Evolutionary conservation across 352 stramenopile genomes (phyloP).

Genomic region (Phytophthora crassamura): DNA sequence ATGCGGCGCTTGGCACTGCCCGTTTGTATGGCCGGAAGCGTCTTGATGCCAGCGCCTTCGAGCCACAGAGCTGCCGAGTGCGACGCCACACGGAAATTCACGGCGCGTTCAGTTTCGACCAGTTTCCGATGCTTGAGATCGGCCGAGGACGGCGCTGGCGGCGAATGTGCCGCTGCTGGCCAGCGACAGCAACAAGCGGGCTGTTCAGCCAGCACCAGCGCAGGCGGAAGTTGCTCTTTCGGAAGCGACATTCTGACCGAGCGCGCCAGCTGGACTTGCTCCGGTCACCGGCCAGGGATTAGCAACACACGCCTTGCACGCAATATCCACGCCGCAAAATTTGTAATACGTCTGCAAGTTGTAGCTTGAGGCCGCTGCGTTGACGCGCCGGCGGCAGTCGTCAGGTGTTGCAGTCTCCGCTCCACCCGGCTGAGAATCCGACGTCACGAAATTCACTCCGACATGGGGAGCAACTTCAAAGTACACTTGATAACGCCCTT

Average conservation of each 20-base stretch:
- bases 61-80: conserved; percentile 11
- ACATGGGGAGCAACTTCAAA: conserved; percentile 26
- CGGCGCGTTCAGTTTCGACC: conserved; percentile 30
- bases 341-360: conserved; percentile 25
- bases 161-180: neutral
- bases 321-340: conserved; percentile 41
- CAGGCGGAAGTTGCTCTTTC: neutral
- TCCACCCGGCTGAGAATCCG: conserved; percentile 18
- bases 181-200: neutral
- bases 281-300: conserved; percentile 21
- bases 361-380: conserved; percentile 12
- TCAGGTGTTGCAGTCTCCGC: neutral
- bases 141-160: neutral
- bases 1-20: conserved; percentile 10
- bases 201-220: neutral
- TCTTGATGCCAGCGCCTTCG: conserved; percentile 6
- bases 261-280: conserved; percentile 15
- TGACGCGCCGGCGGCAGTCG: conserved; percentile 1
- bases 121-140: conserved; percentile 22
- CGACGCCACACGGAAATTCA: conserved; percentile 27
- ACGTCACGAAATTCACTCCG: neutral
- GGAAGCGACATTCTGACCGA: neutral
- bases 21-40: conserved; percentile 20
- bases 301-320: conserved; percentile 35
- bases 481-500: conserved; percentile 18